phyloP scores from a whole-genome alignment of 2,329 filamentous ascomycete species.

The Talaromyces verruculosus region DNA sequence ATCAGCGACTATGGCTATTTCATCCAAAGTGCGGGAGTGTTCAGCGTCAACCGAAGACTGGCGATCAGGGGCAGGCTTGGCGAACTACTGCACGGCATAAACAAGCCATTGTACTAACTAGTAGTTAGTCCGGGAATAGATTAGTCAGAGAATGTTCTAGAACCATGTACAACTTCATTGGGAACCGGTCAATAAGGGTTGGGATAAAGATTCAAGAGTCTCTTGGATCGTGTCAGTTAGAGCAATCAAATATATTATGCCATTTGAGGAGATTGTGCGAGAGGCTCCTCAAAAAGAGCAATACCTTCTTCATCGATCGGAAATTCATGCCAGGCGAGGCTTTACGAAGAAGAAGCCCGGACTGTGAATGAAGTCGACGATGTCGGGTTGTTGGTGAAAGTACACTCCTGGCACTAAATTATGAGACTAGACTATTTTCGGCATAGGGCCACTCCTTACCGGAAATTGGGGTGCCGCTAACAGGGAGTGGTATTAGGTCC shows the following conservation, averaged over 20 bases:
- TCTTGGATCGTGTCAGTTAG: not conserved
- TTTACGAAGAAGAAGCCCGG: not conserved
- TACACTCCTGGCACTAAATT: not conserved
- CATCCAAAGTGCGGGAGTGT: too few relatives aligned
- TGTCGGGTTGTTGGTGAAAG: too few relatives aligned
- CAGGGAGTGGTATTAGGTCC: not conserved
- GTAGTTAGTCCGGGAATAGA: not conserved
- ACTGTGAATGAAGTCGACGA: not conserved
- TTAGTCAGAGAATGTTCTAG: not conserved
- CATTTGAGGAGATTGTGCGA: not conserved
- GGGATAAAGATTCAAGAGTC: not conserved
- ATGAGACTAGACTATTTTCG: not conserved
- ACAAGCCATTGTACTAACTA: not conserved
- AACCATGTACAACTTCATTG: not conserved
- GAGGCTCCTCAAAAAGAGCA: slow-evolving; percentile 1
- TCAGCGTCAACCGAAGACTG: not conserved
- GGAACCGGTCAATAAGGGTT: not conserved
- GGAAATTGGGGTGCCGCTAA: not conserved
- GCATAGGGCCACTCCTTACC: not conserved
- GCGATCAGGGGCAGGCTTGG: not conserved
- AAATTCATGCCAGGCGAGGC: not conserved
- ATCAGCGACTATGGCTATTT: too few relatives aligned
- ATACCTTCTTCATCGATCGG: not conserved
- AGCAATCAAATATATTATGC: not conserved
- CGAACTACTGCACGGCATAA: not conserved